Conservation (phyloP, 1,139 yeast species). For the Protomyces pachydermus region DNA sequence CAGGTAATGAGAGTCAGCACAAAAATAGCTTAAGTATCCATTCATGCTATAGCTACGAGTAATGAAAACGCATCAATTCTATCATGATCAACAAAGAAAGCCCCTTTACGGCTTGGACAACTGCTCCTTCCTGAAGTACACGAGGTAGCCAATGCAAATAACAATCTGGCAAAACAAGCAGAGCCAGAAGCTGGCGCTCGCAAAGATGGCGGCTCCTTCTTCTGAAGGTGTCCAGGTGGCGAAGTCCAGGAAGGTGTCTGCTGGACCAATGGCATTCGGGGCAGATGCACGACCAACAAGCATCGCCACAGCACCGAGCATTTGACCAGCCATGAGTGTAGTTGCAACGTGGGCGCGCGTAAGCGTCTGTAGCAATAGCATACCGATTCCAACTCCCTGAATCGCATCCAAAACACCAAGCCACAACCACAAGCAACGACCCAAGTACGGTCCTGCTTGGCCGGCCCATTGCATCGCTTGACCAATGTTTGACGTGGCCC, state of each 20-base stretch:
- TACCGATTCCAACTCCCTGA: conserved; percentile 30
- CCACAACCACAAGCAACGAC: conserved; percentile 30
- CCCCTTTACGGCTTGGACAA: conserved; percentile 24
- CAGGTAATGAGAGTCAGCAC: too few species aligned
- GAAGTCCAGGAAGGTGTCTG: conserved; percentile 27
- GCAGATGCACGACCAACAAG: conserved; percentile 27
- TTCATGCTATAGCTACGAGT: background rate
- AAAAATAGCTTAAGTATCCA: background rate
- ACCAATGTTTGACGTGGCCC: conserved; percentile 29
- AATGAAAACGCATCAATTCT: background rate
- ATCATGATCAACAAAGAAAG: background rate
- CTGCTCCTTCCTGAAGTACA: conserved; percentile 29
- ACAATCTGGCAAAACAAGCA: conserved; percentile 27
- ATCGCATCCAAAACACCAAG: conserved; percentile 29
- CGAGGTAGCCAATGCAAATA: conserved; percentile 27
- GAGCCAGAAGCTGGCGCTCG: conserved; percentile 27
- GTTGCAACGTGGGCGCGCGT: conserved; percentile 28
- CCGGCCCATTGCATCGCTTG: conserved; percentile 29
- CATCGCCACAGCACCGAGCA: conserved; percentile 28
- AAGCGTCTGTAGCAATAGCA: conserved; percentile 28
- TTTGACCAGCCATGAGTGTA: conserved; percentile 28
- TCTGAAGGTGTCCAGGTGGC: conserved; percentile 25
- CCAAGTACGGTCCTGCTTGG: conserved; percentile 27
- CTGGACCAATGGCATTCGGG: conserved; percentile 28
- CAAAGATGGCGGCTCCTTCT: conserved; percentile 24